Base-by-base conservation (phyloP, 1,284 basidiomycete species). In the Fereydounia khargensis region DNA sequence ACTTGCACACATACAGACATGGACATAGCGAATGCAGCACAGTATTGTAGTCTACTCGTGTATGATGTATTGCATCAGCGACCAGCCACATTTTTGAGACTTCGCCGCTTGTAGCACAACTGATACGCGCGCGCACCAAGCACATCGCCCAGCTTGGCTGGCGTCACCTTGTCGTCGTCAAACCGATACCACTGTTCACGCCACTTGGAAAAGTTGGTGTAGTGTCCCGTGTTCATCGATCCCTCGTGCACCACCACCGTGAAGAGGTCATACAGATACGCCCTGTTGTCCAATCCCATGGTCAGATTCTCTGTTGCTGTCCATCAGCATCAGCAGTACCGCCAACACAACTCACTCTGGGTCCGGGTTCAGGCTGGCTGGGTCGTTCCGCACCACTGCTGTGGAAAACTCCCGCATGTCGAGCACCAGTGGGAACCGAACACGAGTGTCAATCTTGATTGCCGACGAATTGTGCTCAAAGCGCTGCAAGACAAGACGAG, bases 231-330 rank as follows among this genome's bases (percentile, higher is more conserved):
- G 76, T 92, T 87, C 68, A 97, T 85, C 28, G 54, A 50, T 8
- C 92, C 92, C 73, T 95, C 89, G 76, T 96, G 92, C 55, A 91
- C 91, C 50, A 96, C 86, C 24, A 96, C 90, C 7, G 89, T 87
- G 68, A 94, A 91, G 2, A 96, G 82, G 69, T 95, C 89, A 74
- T 95, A 96, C 5, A 66, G 42, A 36, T 67, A 73, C 77, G 90
- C 81, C 11, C 81, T 80, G 28, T 82, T 79, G 1, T 86, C 85
- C n/a, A n/a, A n/a, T n/a, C n/a, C n/a, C n/a, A n/a, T n/a, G n/a
- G n/a, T n/a, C n/a, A n/a, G n/a, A n/a, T n/a, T n/a, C n/a, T n/a
- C n/a, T n/a, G n/a, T n/a, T n/a, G n/a, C n/a, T n/a, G n/a, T n/a
- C n/a, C n/a, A n/a, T n/a, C n/a, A n/a, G n/a, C n/a, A n/a, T n/a